These are phyloP conservation scores for Arabidopsis lyrata DNA, from an alignment of 441 rosid genomes.

Conservation along the genomic window DNA sequence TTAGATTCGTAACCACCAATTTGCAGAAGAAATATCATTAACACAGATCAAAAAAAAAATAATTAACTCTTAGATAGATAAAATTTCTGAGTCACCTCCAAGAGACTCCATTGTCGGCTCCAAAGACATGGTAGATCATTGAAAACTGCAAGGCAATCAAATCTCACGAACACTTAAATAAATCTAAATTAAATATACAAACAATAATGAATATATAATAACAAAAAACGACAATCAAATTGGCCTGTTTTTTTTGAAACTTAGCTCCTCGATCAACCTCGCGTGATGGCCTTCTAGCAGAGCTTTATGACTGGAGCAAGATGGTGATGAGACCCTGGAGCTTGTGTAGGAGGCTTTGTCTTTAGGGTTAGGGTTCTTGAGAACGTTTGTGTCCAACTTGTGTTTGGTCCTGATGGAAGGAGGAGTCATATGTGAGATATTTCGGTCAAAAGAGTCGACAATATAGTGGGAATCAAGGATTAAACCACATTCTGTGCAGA, in stretches of 20 bases:
- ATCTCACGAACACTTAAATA: not conserved
- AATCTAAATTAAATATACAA: not conserved
- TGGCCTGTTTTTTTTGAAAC: not conserved
- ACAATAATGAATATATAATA: not conserved
- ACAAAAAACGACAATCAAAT: not conserved
- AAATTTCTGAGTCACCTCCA: not conserved
- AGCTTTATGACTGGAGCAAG: not conserved
- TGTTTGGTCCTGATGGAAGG: not conserved
- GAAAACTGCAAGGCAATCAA: not conserved
- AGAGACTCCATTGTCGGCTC: not conserved
- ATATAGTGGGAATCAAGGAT: not conserved
- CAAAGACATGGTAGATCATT: constrained; percentile 2
- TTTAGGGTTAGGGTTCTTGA: constrained; percentile 7
- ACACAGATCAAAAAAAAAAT: too few relatives aligned
- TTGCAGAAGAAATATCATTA: not conserved
- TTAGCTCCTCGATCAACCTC: not conserved
- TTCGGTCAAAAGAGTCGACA: not conserved
- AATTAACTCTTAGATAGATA: not conserved
- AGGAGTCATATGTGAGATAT: not conserved
- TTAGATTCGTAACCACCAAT: not conserved
- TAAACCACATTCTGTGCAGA: constrained; percentile 13
- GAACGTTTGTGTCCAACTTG: not conserved
- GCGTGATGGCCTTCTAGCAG: not conserved
- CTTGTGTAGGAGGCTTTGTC: not conserved
- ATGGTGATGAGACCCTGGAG: not conserved